Evolutionary conservation across 192 early-diverging fungal species (phyloP).

Genomic region (Backusella tarrabulga): DNA sequence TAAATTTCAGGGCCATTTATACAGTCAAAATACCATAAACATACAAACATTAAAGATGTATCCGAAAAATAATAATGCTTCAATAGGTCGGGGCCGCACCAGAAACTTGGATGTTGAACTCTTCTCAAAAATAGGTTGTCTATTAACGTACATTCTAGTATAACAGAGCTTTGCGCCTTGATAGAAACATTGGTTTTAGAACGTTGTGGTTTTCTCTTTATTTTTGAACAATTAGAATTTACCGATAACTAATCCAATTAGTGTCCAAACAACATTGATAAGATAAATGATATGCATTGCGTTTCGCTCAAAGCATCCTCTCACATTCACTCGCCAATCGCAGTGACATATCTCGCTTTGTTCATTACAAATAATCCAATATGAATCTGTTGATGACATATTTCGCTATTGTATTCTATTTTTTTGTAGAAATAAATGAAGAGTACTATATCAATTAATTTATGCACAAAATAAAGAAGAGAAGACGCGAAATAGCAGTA

Average conservation of each 20-base stretch:
- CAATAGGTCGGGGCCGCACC: constrained; percentile 29
- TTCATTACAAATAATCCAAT: constrained; percentile 21
- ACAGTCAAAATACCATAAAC: not conserved
- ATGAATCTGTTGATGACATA: constrained; percentile 1
- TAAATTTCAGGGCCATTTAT: not conserved
- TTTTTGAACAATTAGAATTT: not conserved
- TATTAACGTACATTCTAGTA: constrained; percentile 14
- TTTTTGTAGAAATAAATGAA: too few relatives aligned
- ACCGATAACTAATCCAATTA: constrained; percentile 10
- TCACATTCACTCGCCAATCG: constrained; percentile 24
- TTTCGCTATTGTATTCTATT: not conserved
- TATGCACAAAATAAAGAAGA: not conserved
- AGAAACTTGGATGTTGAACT: not conserved
- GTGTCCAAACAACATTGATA: not conserved
- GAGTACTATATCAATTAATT: not conserved
- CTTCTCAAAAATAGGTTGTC: constrained; percentile 8
- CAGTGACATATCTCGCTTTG: constrained; percentile 23
- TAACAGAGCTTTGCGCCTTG: constrained; percentile 1
- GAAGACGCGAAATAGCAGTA: not conserved
- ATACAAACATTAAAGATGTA: constrained; percentile 23
- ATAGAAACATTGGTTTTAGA: not conserved
- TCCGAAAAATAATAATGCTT: constrained; percentile 20
- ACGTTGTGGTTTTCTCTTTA: not conserved
- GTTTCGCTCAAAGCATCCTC: not conserved
- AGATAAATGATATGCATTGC: constrained; percentile 14